Conservation (phyloP, 371 early-diverging fungal genomes). For the Choanephora cucurbitarum region DNA sequence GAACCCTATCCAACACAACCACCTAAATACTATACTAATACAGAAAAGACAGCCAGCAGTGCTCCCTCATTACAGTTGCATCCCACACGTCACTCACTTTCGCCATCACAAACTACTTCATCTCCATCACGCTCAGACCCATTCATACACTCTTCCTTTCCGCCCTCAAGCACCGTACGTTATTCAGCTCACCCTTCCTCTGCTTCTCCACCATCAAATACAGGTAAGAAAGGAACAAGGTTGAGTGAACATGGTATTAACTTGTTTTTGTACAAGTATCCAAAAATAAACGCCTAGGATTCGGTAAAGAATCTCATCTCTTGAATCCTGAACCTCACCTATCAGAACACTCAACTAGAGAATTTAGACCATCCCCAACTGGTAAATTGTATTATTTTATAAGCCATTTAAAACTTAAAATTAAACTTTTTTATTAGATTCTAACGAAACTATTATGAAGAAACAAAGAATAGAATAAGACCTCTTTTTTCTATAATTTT, state of each 20-base stretch:
- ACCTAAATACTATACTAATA: background rate
- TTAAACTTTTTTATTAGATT: background rate
- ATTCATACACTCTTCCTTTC: background rate
- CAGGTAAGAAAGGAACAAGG: too few relatives aligned
- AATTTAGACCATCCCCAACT: background rate
- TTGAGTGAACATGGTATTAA: background rate
- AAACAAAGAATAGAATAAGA: conserved; percentile 11
- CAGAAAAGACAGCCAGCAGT: background rate
- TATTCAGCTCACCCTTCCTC: background rate
- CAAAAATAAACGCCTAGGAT: conserved; percentile 14
- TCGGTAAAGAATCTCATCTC: conserved; percentile 25
- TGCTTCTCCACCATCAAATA: background rate
- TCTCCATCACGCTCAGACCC: background rate
- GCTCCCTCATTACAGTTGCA: too few relatives aligned
- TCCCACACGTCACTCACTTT: background rate
- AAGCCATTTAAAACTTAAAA: background rate
- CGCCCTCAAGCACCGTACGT: background rate
- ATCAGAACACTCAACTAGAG: background rate
- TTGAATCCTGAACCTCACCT: conserved; percentile 21
- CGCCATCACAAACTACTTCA: background rate
- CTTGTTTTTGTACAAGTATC: background rate
- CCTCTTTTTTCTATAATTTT: background rate
- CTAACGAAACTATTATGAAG: conserved; percentile 6
- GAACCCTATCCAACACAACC: background rate
- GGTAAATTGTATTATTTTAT: background rate